Evolutionary conservation across 129 eudicot genomes (phyloP), one percentile per base, ranked within the genome.

Genomic region (Erigeron canadensis): DNA sequence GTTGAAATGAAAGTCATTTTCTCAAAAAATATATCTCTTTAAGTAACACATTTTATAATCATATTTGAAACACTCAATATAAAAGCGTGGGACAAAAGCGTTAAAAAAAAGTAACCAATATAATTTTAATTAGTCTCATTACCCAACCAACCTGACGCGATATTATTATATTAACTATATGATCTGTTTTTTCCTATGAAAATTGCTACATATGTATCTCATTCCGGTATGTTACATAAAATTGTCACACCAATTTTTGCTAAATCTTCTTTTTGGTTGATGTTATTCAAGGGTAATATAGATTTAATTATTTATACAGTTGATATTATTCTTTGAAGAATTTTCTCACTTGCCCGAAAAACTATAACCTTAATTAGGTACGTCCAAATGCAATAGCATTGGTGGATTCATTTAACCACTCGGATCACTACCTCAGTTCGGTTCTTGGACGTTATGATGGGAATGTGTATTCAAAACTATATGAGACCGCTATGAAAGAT

Each of bases 381-480:
- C 96, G 98, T 47, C 98, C 98, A 54, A 93, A 93, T 69, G 98
- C 95, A 37, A 77, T 93, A 71, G 86, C 92, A 0, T 83, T 93
- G 13, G 98, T 93, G 42, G 98, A 93, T 77, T 75, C 96, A 16
- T 93, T 93, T 77, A 93, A 85, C 81, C 84, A 93, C 83, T 87
- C 96, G 0, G 96, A 93, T 75, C 98, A 93, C 88, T 93, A 71
- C 88, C 82, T 93, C 38, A 78, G 98, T 70, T 93, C 98, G 17
- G 82, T 89, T 78, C 89, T 93, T 12, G 98, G 98, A 44, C 80
- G 96, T 48, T 93, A 85, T 59, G 98, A 93, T 72, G 98, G 98
- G 38, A 85, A 93, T 53, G 98, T 93, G 72, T 93, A 93, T 48
- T 95, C 96, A 13, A 93, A 93, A 67, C 96, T 93, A 8, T 93